Base-by-base conservation (phyloP, 257 asterid species). In the Asclepias syriaca region DNA sequence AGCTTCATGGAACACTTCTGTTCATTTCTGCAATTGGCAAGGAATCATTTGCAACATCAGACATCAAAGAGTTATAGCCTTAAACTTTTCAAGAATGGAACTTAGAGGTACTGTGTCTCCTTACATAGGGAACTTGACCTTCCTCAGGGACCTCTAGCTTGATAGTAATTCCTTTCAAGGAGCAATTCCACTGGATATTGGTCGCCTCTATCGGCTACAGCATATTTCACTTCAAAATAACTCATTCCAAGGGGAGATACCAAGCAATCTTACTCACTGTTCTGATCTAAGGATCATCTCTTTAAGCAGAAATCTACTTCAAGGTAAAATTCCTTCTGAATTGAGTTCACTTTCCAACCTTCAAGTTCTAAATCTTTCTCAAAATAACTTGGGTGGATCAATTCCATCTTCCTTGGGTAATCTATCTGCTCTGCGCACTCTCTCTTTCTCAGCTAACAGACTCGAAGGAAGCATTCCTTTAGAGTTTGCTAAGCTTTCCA, bases 381-480 rank as follows among this genome's bases (percentile, higher is more conserved):
- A 4, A 21, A 68, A 68, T 29, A 0, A 15, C 0, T 48, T 68
- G 16, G 15, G 3, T 1, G 72, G 72, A 49, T 6, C 72, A 27
- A 68, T 68, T 6, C 72, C 60, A 22, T 68, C 61, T 13, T 45
- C 43, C 3, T 19, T 68, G 39, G 72, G 72, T 18, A 68, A 68
- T 68, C 61, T 49, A 9, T 68, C 72, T 68, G 60, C 59, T 50
- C 12, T 68, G 27, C 40, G 15, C 45, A 1, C 0, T 12, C 24
- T 72, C 24, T 43, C 49, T 19, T 14, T 59, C 46, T 60, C 55
- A 21, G 0, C 0, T 24, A 72, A 72, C 60, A 15, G 8, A 46
- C 67, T 72, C 5, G 58, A 59, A 51, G 75, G 75, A 15, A 72
- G 43, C 29, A 72, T 72, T 48, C 75, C 75, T 22, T 13, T 40